Base-by-base conservation (phyloP, 257 asterid species). In the Plantago ovata region DNA sequence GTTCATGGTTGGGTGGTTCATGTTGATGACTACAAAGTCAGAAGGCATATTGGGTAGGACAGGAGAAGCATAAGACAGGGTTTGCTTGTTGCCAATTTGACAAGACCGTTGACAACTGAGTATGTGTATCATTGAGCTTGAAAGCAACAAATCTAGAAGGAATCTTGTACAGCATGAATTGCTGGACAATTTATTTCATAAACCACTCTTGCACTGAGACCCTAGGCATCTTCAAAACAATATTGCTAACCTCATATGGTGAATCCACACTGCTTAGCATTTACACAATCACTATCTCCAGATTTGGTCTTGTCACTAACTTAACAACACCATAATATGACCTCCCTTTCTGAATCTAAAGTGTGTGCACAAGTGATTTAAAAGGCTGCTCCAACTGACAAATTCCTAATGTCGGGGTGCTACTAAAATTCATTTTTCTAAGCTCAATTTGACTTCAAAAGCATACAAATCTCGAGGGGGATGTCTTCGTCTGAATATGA, bases 321-420 rank as follows among this genome's bases (percentile, higher is more conserved):
- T 92, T 92, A 58, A 88, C 95, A 58, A 86, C 95, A 41, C 97
- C 98, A 28, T 88, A 92, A 58, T 92, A 92, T 55, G 88, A 61
- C 98, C 85, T 92, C 98, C 83, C 61, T 92, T 88, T 71, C 98
- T 85, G 75, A 92, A 92, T 67, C 98, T 84, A 63, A 88, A 92
- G 97, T 0, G 98, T 85, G 76, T 92, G 98, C 39, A 92, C 95
- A 38, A 85, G 95, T 7, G 97, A 93, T 56, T 85, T 69, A 28
- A 92, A 87, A 65, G n/a, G 98, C 97, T 24, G 98, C 97, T 45
- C 98, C 97, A n/a, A 92, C 95, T 1, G 98, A 84, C 73, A 89
- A 63, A 72, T 92, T 88, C 68, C 98, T 84, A 43, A 89, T 95
- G 63, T 92, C 98, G 28, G 88, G 91, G 44, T n/a, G 36, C n/a